Conservation (phyloP, 768 basidiomycete genomes). For the Boletus sensibilis region DNA sequence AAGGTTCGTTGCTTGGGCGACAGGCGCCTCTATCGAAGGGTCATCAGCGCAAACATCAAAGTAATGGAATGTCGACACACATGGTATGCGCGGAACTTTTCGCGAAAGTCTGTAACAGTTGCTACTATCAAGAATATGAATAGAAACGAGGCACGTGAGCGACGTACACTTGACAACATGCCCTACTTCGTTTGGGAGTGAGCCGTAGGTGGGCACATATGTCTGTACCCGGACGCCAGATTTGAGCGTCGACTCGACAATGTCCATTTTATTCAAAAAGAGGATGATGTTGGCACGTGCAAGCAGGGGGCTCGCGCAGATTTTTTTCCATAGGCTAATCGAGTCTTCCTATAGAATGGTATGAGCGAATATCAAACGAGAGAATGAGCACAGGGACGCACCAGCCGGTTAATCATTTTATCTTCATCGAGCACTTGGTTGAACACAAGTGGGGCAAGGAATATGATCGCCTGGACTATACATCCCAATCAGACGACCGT, state of each 20-base stretch:
- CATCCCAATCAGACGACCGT: neutral
- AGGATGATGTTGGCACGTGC: conserved; percentile 63
- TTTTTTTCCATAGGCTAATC: conserved; percentile 66
- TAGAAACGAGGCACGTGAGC: neutral
- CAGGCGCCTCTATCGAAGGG: conserved; percentile 44
- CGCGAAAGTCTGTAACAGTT: conserved; percentile 53
- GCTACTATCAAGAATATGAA: neutral
- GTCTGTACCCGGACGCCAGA: conserved; percentile 54
- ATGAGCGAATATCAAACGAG: neutral
- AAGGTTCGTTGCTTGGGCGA: conserved; percentile 60
- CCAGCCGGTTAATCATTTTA: conserved; percentile 60
- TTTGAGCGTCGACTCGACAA: conserved; percentile 53
- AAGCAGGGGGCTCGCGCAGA: conserved; percentile 64
- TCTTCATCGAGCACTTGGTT: conserved; percentile 75
- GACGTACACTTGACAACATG: conserved; percentile 63
- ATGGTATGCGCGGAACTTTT: conserved; percentile 65
- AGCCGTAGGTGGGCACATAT: conserved; percentile 62
- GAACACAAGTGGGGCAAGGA: conserved; percentile 77
- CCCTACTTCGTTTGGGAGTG: conserved; percentile 54
- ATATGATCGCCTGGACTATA: conserved; percentile 73
- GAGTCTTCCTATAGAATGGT: conserved; percentile 60
- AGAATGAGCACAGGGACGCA: conserved; percentile 23
- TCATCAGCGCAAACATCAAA: neutral
- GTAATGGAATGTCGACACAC: conserved; percentile 36
- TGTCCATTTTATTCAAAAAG: conserved; percentile 78